Evolutionary conservation across 2,329 filamentous ascomycete genomes (phyloP).

Genomic region (Botrytis tulipae): DNA sequence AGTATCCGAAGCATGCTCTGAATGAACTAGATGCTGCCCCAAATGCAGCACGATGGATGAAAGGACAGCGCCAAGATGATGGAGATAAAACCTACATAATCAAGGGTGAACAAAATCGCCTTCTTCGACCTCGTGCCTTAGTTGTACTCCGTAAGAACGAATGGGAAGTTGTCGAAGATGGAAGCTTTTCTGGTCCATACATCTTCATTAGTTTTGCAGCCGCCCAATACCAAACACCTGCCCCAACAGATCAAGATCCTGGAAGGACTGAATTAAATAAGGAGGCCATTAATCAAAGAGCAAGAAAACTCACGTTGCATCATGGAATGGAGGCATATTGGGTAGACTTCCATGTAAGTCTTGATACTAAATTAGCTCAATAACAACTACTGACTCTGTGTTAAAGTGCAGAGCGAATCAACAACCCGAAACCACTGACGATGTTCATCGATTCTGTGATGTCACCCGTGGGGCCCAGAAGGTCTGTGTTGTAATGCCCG

Average conservation of each 20-base stretch:
- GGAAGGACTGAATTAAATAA: background rate
- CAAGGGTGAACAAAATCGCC: conserved; percentile 16
- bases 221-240: conserved; percentile 16
- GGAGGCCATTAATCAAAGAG: conserved; percentile 15
- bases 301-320: conserved; percentile 10
- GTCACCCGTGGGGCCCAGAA: conserved; percentile 19
- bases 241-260: conserved; percentile 1
- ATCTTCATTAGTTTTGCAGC: conserved; percentile 22
- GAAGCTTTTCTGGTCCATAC: conserved; percentile 21
- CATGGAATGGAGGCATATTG: conserved; percentile 21
- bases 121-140: conserved; percentile 20
- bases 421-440: conserved; percentile 21
- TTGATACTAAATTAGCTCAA: background rate
- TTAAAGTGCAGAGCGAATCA: conserved; percentile 14
- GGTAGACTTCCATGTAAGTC: conserved; percentile 22
- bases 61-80: conserved; percentile 11
- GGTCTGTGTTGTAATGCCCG: conserved; percentile 19
- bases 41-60: background rate
- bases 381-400: background rate
- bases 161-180: conserved; percentile 18
- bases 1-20: conserved; percentile 22
- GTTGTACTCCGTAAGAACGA: conserved; percentile 12
- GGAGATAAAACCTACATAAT: conserved; percentile 11
- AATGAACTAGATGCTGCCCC: conserved; percentile 21
- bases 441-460: conserved; percentile 24